A percentile compares a stretch with the other conserved stretches of the same genome.
phyloP scores from a whole-genome alignment of 768 basidiomycete genomes.

The Boletus pseudo-olivaceus region DNA sequence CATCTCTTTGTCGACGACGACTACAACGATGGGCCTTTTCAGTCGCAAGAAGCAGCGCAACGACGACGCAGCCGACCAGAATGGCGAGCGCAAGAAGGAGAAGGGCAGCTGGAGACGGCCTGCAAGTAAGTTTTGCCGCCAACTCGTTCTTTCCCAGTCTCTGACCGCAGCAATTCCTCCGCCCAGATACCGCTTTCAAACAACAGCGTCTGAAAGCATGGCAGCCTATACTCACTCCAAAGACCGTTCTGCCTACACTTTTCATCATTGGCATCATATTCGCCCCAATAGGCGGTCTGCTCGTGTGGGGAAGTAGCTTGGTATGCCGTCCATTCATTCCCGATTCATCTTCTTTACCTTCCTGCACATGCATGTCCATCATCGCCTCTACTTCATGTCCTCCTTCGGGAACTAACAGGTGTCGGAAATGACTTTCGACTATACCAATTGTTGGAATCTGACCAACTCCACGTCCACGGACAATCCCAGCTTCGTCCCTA shows the following conservation, averaged over 20 bases:
- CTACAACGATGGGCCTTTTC: constrained; percentile 52
- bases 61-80: constrained; percentile 37
- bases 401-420: constrained; percentile 45
- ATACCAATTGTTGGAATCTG: constrained; percentile 83
- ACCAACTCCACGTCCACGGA: constrained; percentile 33
- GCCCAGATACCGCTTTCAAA: constrained; percentile 93
- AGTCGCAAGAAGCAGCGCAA: constrained; percentile 45
- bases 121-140: constrained; percentile 57
- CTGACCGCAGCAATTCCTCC: constrained; percentile 13
- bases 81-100: constrained; percentile 64
- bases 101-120: constrained; percentile 81
- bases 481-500: constrained; percentile 39
- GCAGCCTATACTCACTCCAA: constrained; percentile 98
- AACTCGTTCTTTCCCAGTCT: constrained; percentile 2
- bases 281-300: constrained; percentile 91
- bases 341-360: constrained; percentile 16
- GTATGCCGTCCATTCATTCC: constrained; percentile 37
- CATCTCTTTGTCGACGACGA: constrained; percentile 3
- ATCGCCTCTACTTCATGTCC: neutral
- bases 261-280: constrained; percentile 95
- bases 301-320: constrained; percentile 84
- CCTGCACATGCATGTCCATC: neutral
- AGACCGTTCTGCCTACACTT: constrained; percentile 93
- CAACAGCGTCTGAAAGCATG: constrained; percentile 99
- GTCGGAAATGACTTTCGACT: constrained; percentile 92